A percentile compares a stretch with the other conserved stretches of the same genome.
Conservation (phyloP, 2,329 filamentous ascomycete genomes). For the Stagonosporopsis rhizophila region DNA sequence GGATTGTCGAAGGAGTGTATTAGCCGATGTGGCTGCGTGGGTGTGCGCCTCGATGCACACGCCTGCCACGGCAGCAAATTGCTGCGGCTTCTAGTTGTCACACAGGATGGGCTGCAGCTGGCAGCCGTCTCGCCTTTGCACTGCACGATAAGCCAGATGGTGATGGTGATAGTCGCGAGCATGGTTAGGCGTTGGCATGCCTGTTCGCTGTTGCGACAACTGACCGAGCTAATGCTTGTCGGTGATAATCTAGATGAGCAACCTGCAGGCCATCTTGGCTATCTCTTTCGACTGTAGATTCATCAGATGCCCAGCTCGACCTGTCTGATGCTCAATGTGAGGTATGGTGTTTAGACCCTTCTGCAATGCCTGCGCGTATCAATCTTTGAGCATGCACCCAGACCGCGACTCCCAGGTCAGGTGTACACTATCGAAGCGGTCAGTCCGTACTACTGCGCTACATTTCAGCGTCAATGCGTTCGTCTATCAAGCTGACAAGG, state of each 20-base stretch:
- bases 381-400: background rate
- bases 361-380: background rate
- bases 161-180: slow-evolving; percentile 1
- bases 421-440: slow-evolving; percentile 4
- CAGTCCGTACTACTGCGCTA: slow-evolving; percentile 9
- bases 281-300: background rate
- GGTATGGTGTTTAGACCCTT: background rate
- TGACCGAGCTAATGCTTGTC: slow-evolving; percentile 5
- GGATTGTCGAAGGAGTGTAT: background rate
- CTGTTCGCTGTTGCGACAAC: background rate
- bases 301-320: background rate
- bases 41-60: background rate
- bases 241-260: slow-evolving; percentile 6
- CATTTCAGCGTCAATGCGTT: slow-evolving; percentile 12
- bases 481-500: slow-evolving; percentile 8
- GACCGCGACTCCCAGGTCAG: background rate
- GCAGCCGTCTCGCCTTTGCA: slow-evolving; percentile 8
- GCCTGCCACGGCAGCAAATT: slow-evolving; percentile 1
- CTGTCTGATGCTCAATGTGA: background rate
- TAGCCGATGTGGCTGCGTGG: slow-evolving; percentile 4
- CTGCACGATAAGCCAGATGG: background rate
- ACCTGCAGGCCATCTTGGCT: slow-evolving; percentile 4
- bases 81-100: slow-evolving; percentile 5
- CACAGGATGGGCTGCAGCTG: slow-evolving; percentile 7
- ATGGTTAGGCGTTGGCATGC: slow-evolving; percentile 1